Evolutionary conservation across 176 grass and related monocot species (phyloP), one percentile per base, ranked within the genome.

Genomic region (Leersia perrieri): DNA sequence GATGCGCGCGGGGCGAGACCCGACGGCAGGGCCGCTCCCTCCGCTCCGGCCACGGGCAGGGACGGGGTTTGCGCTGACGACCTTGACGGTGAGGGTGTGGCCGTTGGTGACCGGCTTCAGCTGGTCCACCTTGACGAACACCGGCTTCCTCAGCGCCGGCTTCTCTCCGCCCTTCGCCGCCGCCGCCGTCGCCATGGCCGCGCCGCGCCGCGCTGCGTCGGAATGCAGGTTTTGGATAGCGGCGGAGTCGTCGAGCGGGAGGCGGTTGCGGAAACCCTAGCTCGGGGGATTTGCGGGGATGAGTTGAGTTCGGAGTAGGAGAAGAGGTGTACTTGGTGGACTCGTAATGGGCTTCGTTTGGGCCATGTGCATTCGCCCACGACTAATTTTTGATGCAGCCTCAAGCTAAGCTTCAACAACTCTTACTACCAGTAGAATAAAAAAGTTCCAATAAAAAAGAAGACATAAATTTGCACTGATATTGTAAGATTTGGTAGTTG

Each of bases 121-220:
- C 68, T 82, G 69, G 29, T 82, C 80, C 4, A 73, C 68, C 57
- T 82, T 82, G 38, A 13, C 31, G 38, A 82, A 82, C 7, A 82
- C 28, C 12, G 68, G 80, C 68, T 82, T 82, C 68, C 68, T 82
- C 80, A 82, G 55, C 36, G 68, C 68, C 38, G 80, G 80, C 38
- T 82, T 82, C 57, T 73, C 80, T 22, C 28, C 22, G 2, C 13
- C 80, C 20, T 61, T 73, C 68, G 55, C 68, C 77, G 42, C 40
- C 26, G 40, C 76, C 34, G 9, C 70, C 53, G 58, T 77, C 26
- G 57, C 74, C 74, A 77, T 77, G 74, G 34, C 35, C 5, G 5
- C 57, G 34, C 32, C 33, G 64, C 33, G 9, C 64, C 9, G 18
- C 6, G 15, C 1, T 3, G 4, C 1, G 44, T 16, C 4, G 44